Evolutionary conservation across 2,329 filamentous ascomycete genomes (phyloP).

Genomic region (Pseudocercospora cruenta): DNA sequence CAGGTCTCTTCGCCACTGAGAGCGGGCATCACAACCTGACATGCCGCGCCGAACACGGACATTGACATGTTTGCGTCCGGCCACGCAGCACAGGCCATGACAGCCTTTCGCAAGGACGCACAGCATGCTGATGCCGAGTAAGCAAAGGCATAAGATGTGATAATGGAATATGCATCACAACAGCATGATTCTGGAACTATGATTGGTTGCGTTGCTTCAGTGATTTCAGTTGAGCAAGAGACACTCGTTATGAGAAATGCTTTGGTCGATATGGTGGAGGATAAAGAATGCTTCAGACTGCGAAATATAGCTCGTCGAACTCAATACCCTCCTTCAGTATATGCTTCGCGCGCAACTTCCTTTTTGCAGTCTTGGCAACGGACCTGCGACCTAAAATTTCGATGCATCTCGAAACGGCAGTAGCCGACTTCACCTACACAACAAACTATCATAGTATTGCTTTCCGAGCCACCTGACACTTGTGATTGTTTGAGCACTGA

Average conservation of each 20-base stretch:
- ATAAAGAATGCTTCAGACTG: background rate
- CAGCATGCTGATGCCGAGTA: background rate
- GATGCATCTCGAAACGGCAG: background rate
- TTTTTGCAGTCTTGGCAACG: slow-evolving; percentile 1
- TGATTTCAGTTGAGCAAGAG: slow-evolving; percentile 6
- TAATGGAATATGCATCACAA: slow-evolving; percentile 1
- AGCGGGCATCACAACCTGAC: slow-evolving; percentile 27
- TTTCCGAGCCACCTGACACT: background rate
- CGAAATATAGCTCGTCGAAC: slow-evolving; percentile 17
- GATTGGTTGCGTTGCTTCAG: slow-evolving; percentile 1
- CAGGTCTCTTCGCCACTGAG: slow-evolving; percentile 36
- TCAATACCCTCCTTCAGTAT: slow-evolving; percentile 20
- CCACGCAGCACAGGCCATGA: background rate
- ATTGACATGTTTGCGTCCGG: background rate
- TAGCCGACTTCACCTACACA: background rate
- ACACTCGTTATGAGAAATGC: slow-evolving; percentile 1
- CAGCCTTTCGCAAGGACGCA: background rate
- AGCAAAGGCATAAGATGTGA: background rate
- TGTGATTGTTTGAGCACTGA: background rate
- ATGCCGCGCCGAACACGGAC: background rate
- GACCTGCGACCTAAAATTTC: slow-evolving; percentile 1
- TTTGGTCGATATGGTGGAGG: slow-evolving; percentile 1
- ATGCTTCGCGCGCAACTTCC: background rate
- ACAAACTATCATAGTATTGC: background rate
- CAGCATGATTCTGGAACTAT: slow-evolving; percentile 10